Percentiles rank a stretch among this genome's conserved stretches.
Evolutionary conservation across 176 grass and related monocot genomes (phyloP).

Genomic region (Raddia guianensis): DNA sequence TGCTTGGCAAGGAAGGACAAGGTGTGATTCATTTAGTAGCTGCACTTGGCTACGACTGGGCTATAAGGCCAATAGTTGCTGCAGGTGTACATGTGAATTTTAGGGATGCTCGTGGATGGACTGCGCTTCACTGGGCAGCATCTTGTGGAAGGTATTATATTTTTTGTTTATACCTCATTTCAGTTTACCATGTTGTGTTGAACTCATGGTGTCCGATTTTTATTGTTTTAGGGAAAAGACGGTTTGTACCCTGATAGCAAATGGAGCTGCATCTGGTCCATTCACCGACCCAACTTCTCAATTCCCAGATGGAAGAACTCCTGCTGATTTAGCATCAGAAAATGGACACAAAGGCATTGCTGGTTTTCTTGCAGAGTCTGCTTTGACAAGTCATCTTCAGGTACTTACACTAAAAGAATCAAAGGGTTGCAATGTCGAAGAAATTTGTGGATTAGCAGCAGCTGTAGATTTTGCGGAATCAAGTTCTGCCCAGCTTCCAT

Average conservation of each 20-base stretch:
- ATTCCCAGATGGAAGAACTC: slow-evolving; percentile 81
- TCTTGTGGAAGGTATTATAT: slow-evolving; percentile 76
- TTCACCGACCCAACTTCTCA: slow-evolving; percentile 91
- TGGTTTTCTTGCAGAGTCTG: slow-evolving; percentile 94
- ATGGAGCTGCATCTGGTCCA: slow-evolving; percentile 71
- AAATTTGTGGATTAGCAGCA: slow-evolving; percentile 43
- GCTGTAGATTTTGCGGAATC: slow-evolving; percentile 44
- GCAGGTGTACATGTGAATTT: slow-evolving; percentile 96
- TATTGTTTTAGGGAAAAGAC: slow-evolving; percentile 69
- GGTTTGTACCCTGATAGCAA: slow-evolving; percentile 71
- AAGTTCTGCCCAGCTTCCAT: slow-evolving; percentile 49
- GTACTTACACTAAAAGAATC: slow-evolving; percentile 79
- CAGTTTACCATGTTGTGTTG: background rate
- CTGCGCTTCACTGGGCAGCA: slow-evolving; percentile 99
- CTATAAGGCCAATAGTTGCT: slow-evolving; percentile 78
- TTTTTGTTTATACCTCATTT: slow-evolving; percentile 4
- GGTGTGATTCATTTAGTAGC: slow-evolving; percentile 91
- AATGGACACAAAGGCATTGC: slow-evolving; percentile 96
- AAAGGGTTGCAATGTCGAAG: slow-evolving; percentile 52
- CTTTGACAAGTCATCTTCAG: slow-evolving; percentile 90
- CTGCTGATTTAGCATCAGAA: slow-evolving; percentile 96
- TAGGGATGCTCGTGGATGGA: slow-evolving; percentile 95
- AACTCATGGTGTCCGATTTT: background rate
- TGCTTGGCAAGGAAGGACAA: slow-evolving; percentile 92
- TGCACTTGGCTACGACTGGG: slow-evolving; percentile 97